These are phyloP conservation scores for Cucumis sativus DNA, from an alignment of 306 rosid species.

Conservation along the genomic window DNA sequence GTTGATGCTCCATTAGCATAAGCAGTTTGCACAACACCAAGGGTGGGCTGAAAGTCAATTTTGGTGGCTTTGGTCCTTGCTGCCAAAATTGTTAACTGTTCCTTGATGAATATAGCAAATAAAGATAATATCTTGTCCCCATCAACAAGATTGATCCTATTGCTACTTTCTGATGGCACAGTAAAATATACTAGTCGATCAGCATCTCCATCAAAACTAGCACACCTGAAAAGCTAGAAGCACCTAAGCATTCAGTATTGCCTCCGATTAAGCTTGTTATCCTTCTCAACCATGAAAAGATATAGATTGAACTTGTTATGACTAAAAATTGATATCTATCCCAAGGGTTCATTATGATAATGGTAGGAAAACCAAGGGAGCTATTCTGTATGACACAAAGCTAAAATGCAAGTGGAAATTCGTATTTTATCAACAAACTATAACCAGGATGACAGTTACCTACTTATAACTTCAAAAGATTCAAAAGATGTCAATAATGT, in stretches of 20 bases:
- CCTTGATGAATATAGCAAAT: conserved; percentile 66
- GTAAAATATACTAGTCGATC: conserved; percentile 82
- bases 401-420: background rate
- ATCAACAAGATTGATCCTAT: conserved; percentile 55
- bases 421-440: background rate
- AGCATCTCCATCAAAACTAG: conserved; percentile 97
- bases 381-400: background rate
- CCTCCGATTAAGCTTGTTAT: background rate
- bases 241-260: conserved; percentile 14
- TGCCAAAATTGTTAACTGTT: conserved; percentile 56
- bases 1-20: conserved; percentile 96
- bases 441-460: background rate
- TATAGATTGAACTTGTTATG: background rate
- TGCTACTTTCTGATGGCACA: conserved; percentile 38
- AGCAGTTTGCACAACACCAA: conserved; percentile 86
- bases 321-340: background rate
- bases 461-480: background rate
- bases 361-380: background rate
- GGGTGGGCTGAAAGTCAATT: conserved; percentile 28
- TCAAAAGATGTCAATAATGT: background rate
- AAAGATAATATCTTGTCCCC: conserved; percentile 88
- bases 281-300: background rate
- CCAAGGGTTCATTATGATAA: background rate
- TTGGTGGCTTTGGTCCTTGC: conserved; percentile 13
- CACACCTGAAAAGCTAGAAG: conserved; percentile 80